Conservation (phyloP, 23 red algal genomes). For the Gracilariopsis chorda region DNA sequence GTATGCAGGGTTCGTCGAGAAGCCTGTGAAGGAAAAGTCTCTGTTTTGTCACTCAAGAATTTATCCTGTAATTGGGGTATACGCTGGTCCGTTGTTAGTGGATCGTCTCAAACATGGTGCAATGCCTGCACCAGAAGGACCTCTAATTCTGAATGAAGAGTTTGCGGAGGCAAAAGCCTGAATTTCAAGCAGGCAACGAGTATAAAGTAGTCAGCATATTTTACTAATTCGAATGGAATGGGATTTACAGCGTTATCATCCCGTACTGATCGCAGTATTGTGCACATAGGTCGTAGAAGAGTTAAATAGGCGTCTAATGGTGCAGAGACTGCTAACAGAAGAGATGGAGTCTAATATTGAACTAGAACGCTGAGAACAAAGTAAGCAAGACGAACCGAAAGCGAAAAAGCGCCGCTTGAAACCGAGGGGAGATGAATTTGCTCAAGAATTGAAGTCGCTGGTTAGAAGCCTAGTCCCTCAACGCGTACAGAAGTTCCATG, state of each 20-base stretch:
- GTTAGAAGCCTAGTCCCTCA: neutral
- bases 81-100: conserved; percentile 45
- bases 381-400: neutral
- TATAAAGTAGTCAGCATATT: neutral
- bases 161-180: neutral
- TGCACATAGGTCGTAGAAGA: conserved; percentile 48
- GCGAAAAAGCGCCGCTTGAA: neutral
- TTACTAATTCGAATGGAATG: conserved; percentile 39
- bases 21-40: conserved; percentile 30
- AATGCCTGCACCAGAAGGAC: conserved; percentile 47
- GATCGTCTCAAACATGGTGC: conserved; percentile 63
- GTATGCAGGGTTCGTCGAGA: conserved; percentile 59
- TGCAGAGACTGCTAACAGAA: neutral
- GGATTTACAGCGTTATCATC: conserved; percentile 59
- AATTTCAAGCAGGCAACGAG: neutral
- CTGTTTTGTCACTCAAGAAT: conserved; percentile 59
- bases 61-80: conserved; percentile 48
- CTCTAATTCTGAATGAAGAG: conserved; percentile 31
- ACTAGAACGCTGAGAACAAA: too few species aligned
- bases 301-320: conserved; percentile 25
- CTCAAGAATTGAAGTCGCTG: neutral
- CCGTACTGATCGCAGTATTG: conserved; percentile 20
- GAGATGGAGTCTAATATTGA: too few species aligned
- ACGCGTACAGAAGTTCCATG: conserved; percentile 2
- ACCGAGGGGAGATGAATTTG: conserved; percentile 21